phyloP scores from a whole-genome alignment of 2,329 filamentous ascomycete species.

The Rhytidhysteron rufulum region DNA sequence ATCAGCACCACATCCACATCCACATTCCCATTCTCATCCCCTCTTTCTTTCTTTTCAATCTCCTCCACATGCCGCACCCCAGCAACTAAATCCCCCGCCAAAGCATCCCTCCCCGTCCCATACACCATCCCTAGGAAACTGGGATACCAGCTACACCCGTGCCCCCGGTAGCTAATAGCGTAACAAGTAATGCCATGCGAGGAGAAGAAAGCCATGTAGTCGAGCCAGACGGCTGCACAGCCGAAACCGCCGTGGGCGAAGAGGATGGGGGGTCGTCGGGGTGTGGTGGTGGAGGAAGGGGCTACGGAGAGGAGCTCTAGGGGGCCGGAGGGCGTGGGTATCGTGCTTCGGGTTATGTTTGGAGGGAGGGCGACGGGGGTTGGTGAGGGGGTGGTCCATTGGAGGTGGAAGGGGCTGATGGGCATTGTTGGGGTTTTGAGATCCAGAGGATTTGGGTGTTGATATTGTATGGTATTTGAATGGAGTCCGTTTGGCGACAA shows the following conservation, averaged over 20 bases:
- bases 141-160: slow-evolving; percentile 52
- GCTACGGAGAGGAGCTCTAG: slow-evolving; percentile 50
- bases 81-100: slow-evolving; percentile 45
- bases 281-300: slow-evolving; percentile 15
- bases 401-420: slow-evolving; percentile 18
- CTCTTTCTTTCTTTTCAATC: slow-evolving; percentile 26
- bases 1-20: slow-evolving; percentile 44
- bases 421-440: neutral
- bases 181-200: slow-evolving; percentile 46
- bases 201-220: slow-evolving; percentile 50
- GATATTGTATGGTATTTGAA: neutral
- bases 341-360: slow-evolving; percentile 43
- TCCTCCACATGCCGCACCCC: slow-evolving; percentile 33
- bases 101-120: slow-evolving; percentile 38
- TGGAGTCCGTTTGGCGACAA: too few species aligned
- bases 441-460: neutral
- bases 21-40: slow-evolving; percentile 12
- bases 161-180: slow-evolving; percentile 51
- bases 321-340: slow-evolving; percentile 43
- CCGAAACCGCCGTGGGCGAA: slow-evolving; percentile 56
- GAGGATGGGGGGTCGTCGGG: slow-evolving; percentile 40
- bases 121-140: slow-evolving; percentile 49
- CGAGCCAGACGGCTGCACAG: slow-evolving; percentile 50
- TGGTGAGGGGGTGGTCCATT: slow-evolving; percentile 26
- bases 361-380: slow-evolving; percentile 34